Evolutionary conservation across 768 basidiomycete species (phyloP), one percentile per base, ranked within the genome.

Genomic region (Lentinula sp.): DNA sequence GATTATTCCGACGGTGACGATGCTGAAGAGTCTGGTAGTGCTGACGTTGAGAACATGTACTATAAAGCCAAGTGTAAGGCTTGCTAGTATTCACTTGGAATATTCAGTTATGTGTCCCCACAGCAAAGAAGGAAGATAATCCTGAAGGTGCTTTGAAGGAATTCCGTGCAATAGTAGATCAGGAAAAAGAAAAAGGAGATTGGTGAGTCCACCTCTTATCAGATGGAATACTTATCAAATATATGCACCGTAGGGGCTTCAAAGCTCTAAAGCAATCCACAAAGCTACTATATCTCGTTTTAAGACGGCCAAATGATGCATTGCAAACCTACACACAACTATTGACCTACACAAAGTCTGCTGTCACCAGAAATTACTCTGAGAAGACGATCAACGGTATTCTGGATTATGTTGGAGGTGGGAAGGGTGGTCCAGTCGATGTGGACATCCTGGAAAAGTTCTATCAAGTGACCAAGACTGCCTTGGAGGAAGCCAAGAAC

Each of bases 381-480:
- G 97, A 99, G 74, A 99, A 98, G 79, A 90, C 92, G 16, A 99
- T 99, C 79, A 99, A 99, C 70, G 91, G 92, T 60, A 97, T 99
- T 65, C 78, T 99, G 65, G 97, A 99, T 72, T 98, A 98, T 66
- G 97, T 98, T 43, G 95, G 95, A 10, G 95, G 95, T 51, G 85
- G 88, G 53, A 89, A 90, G 71, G 86, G 89, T 18, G 91, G 88
- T 2, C 76, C 76, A 2, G 83, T 91, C 4, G 89, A 90, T 62
- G 90, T 97, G 9, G 90, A 91, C 61, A 84, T 95, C 8, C 78
- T 99, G 53, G 95, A 98, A 73, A 87, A 87, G 65, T 99, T 98
- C 78, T 99, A 99, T 74, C 91, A 96, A 67, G 91, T 82, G 0
- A 99, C 97, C 2, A 90, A 92, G 70, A 84, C 85, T 60, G 93